phyloP scores from a whole-genome alignment of 2,329 filamentous ascomycete genomes.

The Paraphaeosphaeria sporulosa region DNA sequence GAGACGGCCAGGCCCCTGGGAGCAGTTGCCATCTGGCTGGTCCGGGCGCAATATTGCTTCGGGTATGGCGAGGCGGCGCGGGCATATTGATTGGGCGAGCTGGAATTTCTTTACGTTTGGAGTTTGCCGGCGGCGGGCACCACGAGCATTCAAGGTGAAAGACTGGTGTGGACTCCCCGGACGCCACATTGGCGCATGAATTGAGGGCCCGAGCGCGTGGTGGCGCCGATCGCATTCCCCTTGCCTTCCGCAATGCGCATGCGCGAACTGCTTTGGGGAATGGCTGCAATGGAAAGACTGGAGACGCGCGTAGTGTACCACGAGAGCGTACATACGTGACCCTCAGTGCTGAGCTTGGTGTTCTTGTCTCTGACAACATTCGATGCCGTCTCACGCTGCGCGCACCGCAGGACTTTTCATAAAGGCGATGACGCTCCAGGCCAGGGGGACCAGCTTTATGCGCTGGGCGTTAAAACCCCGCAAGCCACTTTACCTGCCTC shows the following conservation, averaged over 20 bases:
- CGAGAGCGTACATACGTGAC: constrained; percentile 7
- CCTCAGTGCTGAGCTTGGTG: background rate
- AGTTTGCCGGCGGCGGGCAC: constrained; percentile 16
- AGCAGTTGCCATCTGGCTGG: constrained; percentile 27
- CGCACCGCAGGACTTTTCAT: background rate
- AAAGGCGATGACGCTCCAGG: constrained; percentile 6
- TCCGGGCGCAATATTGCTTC: constrained; percentile 28
- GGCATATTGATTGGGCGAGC: constrained; percentile 25
- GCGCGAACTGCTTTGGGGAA: constrained; percentile 29
- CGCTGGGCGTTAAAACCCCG: constrained; percentile 20
- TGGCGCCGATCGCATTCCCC: constrained; percentile 28
- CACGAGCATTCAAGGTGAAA: constrained; percentile 1
- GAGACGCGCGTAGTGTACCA: constrained; percentile 19
- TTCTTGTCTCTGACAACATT: background rate
- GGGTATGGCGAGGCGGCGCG: constrained; percentile 20
- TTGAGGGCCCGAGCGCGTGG: constrained; percentile 19
- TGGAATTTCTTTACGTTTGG: constrained; percentile 27
- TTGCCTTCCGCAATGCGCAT: constrained; percentile 15
- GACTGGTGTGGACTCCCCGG: constrained; percentile 28
- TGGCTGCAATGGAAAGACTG: constrained; percentile 28
- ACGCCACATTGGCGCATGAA: constrained; percentile 29
- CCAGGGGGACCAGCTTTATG: constrained; percentile 9
- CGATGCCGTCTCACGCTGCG: background rate
- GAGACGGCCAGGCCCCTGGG: constrained; percentile 28
- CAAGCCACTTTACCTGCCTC: constrained; percentile 30